Evolutionary conservation across 495 filamentous ascomycete species (phyloP), one percentile per base, ranked within the genome.

Genomic region (Letharia columbiana): DNA sequence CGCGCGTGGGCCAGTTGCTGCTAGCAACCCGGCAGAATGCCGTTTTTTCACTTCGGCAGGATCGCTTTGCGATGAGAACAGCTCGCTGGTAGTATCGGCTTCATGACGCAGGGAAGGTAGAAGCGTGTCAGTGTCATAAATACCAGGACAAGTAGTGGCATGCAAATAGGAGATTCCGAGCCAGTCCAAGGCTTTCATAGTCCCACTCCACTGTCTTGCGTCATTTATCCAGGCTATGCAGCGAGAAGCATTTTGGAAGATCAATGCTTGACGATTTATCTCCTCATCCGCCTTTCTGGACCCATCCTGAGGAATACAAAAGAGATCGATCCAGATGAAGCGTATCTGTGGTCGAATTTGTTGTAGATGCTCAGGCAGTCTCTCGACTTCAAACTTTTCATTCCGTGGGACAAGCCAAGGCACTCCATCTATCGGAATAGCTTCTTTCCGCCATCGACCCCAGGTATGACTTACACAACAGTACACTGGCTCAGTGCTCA

Each of bases 271-370:
- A 23, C 45, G 20, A 23, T 31, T 39, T 4, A 63, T 63, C 35
- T 63, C 61, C 2, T 47, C 28, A 8, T 47, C 44, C 15, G 41
- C 41, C 8, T 47, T 31, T 8, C 2, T 4, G 12, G 41, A 63
- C 15, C 45, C 44, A 23, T 63, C 61, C 33, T 63, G 61, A 23
- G 61, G 61, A 54, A 63, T 63, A n/a, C 61, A 63, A 35, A 63
- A 50, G 28, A 63, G 45, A 52, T 63, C 61, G 45, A 63, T 28
- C 61, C 61, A 63, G 4, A 63, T 37, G 47, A 28, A 63, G 10
- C 31, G 31, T 18, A 50, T 37, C 33, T 4, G 39, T 17, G 28
- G 45, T 10, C 23, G 18, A 47, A 47, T 31, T 7, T 31, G 44
- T 35, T 47, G 45, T 35, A 41, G 35, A 33, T 33, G 31, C 35